Evolutionary conservation across 805 yeast species (phyloP).

Genomic region (Pichia heedii): DNA sequence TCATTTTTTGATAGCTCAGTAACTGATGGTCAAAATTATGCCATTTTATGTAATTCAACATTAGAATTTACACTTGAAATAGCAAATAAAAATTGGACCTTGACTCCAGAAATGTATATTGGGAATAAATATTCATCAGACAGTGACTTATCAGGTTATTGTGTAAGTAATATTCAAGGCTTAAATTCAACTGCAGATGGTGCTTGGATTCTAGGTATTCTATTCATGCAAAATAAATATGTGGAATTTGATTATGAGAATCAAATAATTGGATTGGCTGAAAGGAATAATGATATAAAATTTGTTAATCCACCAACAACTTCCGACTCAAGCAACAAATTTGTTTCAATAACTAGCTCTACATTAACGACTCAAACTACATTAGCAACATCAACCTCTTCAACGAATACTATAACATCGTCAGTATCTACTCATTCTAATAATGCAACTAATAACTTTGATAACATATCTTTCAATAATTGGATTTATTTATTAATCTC

Average conservation of each 20-base stretch:
- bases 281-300: conserved; percentile 26
- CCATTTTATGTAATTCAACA: conserved; percentile 47
- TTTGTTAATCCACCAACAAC: conserved; percentile 12
- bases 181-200: conserved; percentile 30
- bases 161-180: conserved; percentile 61
- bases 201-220: conserved; percentile 58
- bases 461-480: not conserved
- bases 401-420: not conserved
- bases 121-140: conserved; percentile 36
- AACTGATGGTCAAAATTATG: conserved; percentile 56
- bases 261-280: conserved; percentile 47
- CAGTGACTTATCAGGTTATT: conserved; percentile 37
- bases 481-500: not conserved
- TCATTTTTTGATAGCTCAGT: conserved; percentile 39
- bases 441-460: not conserved
- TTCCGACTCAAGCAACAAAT: not conserved
- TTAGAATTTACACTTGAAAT: conserved; percentile 33
- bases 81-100: conserved; percentile 36
- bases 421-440: not conserved
- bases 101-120: conserved; percentile 36
- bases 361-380: not conserved
- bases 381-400: conserved; percentile 2
- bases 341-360: not conserved
- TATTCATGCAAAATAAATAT: conserved; percentile 46
- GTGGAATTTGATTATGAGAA: conserved; percentile 48